A percentile compares a stretch with the other conserved stretches of the same genome.
phyloP scores from a whole-genome alignment of 805 yeast genomes.

The Pichia ethanolica region DNA sequence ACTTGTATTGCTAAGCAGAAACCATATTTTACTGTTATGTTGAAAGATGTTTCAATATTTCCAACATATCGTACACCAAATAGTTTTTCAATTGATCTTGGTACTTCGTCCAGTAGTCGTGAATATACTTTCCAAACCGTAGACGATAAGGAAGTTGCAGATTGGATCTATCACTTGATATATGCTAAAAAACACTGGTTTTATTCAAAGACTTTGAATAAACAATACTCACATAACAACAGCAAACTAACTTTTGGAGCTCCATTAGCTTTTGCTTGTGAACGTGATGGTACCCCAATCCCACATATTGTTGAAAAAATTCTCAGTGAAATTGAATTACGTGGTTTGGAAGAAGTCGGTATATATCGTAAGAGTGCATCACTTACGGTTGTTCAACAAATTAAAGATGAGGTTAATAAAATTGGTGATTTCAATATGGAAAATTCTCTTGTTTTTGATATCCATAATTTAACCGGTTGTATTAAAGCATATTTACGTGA shows the following conservation, averaged over 20 bases:
- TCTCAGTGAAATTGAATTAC: conserved; percentile 69
- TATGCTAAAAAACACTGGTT: conserved; percentile 51
- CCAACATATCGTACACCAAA: conserved; percentile 45
- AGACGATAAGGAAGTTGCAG: conserved; percentile 52
- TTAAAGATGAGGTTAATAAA: conserved; percentile 39
- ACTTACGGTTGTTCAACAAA: conserved; percentile 36
- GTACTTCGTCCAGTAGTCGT: conserved; percentile 26
- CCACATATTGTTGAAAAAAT: conserved; percentile 65
- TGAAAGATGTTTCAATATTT: conserved; percentile 39
- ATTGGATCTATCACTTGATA: conserved; percentile 56
- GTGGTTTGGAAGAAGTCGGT: conserved; percentile 88
- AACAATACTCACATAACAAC: conserved; percentile 11
- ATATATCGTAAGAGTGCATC: conserved; percentile 67
- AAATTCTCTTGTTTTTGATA: conserved; percentile 45
- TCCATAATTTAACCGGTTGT: conserved; percentile 83
- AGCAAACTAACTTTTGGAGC: conserved; percentile 66
- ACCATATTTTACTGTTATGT: conserved; percentile 41
- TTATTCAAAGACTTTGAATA: conserved; percentile 32
- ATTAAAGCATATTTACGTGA: conserved; percentile 80
- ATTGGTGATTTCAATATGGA: conserved; percentile 41
- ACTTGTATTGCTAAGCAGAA: conserved; percentile 32
- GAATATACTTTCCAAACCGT: conserved; percentile 57
- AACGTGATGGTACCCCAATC: conserved; percentile 51
- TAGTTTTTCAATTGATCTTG: conserved; percentile 39
- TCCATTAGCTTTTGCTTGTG: conserved; percentile 70